These are phyloP conservation scores for Lactifluus pinguis DNA, from an alignment of 768 basidiomycete species.

Conservation along the genomic window DNA sequence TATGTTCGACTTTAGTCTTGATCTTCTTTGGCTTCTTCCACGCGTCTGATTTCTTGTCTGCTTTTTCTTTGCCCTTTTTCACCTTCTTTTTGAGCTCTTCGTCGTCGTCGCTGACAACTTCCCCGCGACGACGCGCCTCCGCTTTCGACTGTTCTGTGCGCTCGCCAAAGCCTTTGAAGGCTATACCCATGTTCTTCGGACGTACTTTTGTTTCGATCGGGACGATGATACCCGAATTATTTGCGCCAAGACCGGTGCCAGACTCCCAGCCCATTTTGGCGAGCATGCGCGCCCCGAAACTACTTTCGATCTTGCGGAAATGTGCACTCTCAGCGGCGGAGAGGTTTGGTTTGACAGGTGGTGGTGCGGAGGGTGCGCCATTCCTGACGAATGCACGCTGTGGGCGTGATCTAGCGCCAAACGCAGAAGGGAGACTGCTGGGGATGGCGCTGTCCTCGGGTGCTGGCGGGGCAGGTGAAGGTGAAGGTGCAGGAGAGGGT, in stretches of 20 bases:
- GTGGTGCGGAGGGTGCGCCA: constrained; percentile 29
- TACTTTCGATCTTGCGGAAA: constrained; percentile 66
- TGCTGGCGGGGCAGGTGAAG: constrained; percentile 37
- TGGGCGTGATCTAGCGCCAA: constrained; percentile 30
- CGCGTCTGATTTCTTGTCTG: constrained; percentile 48
- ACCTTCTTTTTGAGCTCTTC: constrained; percentile 39
- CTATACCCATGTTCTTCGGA: constrained; percentile 81
- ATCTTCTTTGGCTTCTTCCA: constrained; percentile 85
- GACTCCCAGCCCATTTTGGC: constrained; percentile 94
- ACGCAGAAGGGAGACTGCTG: constrained; percentile 31
- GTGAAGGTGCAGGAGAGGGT: constrained; percentile 33
- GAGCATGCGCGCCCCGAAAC: constrained; percentile 84
- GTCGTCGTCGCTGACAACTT: constrained; percentile 62
- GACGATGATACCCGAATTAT: constrained; percentile 76
- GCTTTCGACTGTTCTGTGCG: constrained; percentile 76
- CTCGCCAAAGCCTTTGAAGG: constrained; percentile 80
- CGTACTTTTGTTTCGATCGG: constrained; percentile 81
- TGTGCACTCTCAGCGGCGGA: constrained; percentile 64
- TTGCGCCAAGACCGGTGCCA: constrained; percentile 67
- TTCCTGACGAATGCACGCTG: constrained; percentile 51
- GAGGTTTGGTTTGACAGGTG: constrained; percentile 44
- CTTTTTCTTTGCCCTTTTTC: constrained; percentile 42
- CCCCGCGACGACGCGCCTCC: constrained; percentile 71
- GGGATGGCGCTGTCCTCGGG: constrained; percentile 24
- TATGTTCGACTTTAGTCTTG: constrained; percentile 83